phyloP scores from a whole-genome alignment of 2,329 filamentous ascomycete species.

The Pseudogymnoascus sp. region DNA sequence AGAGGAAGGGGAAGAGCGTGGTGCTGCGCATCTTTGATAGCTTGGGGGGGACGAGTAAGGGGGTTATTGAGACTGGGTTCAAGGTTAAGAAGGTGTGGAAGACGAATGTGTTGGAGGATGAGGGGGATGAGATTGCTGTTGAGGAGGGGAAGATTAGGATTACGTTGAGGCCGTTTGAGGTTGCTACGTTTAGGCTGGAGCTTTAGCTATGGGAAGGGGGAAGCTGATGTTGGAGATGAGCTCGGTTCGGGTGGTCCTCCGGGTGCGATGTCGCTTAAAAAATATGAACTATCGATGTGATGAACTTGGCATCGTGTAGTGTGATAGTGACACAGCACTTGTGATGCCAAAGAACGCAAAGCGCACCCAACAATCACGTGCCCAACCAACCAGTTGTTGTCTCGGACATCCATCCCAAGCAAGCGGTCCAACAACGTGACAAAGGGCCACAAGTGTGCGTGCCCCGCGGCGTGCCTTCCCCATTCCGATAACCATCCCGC shows the following conservation, averaged over 20 bases:
- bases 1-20: constrained; percentile 67
- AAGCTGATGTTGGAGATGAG: not conserved
- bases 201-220: constrained; percentile 28
- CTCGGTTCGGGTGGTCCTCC: not conserved
- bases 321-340: not conserved
- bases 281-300: not conserved
- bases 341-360: not conserved
- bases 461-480: not conserved
- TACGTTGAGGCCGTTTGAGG: constrained; percentile 72
- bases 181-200: constrained; percentile 69
- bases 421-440: not conserved
- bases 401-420: not conserved
- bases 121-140: constrained; percentile 55
- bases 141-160: constrained; percentile 49
- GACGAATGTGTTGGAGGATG: constrained; percentile 84
- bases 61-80: constrained; percentile 59
- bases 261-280: not conserved
- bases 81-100: constrained; percentile 71
- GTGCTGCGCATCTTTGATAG: constrained; percentile 84
- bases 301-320: not conserved
- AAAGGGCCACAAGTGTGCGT: not conserved
- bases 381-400: not conserved
- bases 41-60: constrained; percentile 72
- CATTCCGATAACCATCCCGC: not conserved
- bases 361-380: not conserved